phyloP scores from a whole-genome alignment of 805 yeast species.

The Wickerhamiella lipophila region DNA sequence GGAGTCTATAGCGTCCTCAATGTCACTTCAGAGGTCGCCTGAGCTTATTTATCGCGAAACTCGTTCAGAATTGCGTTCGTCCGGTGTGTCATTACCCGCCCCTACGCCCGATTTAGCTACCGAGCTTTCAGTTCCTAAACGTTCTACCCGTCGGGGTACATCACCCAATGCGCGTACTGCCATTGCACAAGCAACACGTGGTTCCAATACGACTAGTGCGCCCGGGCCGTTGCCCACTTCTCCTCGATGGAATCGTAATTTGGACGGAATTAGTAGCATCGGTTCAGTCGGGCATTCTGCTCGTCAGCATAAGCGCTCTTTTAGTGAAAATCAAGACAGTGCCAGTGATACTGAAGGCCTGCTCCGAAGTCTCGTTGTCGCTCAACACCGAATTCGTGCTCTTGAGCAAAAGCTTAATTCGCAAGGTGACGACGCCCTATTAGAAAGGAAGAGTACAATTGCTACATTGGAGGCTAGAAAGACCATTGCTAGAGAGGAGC shows the following conservation, averaged over 20 bases:
- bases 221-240: slow-evolving; percentile 10
- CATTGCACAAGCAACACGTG: slow-evolving; percentile 2
- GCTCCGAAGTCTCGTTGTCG: slow-evolving; percentile 20
- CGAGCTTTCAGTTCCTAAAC: slow-evolving; percentile 8
- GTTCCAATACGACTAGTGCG: slow-evolving; percentile 1
- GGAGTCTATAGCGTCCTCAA: slow-evolving; percentile 1
- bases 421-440: slow-evolving; percentile 13
- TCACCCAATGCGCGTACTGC: slow-evolving; percentile 2
- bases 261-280: not conserved
- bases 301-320: slow-evolving; percentile 18
- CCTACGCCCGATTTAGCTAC: not conserved
- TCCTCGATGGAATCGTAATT: slow-evolving; percentile 2
- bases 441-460: slow-evolving; percentile 27
- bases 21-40: slow-evolving; percentile 1
- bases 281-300: not conserved
- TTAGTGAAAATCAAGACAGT: slow-evolving; percentile 15
- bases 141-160: not conserved
- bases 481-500: slow-evolving; percentile 29
- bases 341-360: slow-evolving; percentile 12
- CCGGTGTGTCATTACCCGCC: not conserved
- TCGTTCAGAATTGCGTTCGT: not conserved
- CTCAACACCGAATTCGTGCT: slow-evolving; percentile 23
- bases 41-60: not conserved
- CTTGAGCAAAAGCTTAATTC: slow-evolving; percentile 19
- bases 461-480: slow-evolving; percentile 28